A percentile compares a stretch with the other conserved stretches of the same genome.
These are phyloP conservation scores for Letharia lupina DNA, from an alignment of 495 filamentous ascomycete genomes.

Conservation along the genomic window DNA sequence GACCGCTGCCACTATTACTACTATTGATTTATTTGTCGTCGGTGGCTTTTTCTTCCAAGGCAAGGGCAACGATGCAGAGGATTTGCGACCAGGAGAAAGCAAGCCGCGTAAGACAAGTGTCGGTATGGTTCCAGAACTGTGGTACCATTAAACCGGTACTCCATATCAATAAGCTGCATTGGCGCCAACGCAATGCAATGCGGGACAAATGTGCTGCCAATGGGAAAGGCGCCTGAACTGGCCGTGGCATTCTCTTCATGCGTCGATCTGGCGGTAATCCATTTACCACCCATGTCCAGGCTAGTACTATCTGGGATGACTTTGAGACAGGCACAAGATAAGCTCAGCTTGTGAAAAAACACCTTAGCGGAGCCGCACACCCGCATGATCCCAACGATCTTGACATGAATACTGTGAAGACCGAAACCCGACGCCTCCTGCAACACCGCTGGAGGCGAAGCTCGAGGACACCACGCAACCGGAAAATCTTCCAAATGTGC, in stretches of 20 bases:
- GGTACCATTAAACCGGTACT: not conserved
- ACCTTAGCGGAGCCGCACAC: conserved; percentile 1
- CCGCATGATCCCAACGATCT: conserved; percentile 6
- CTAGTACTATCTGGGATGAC: not conserved
- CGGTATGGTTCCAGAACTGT: not conserved
- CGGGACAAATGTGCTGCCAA: conserved; percentile 7
- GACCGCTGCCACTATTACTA: not conserved
- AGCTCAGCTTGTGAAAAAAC: conserved; percentile 4
- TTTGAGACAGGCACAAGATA: not conserved
- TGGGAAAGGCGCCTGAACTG: not conserved
- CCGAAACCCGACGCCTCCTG: not conserved
- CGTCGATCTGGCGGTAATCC: conserved; percentile 6
- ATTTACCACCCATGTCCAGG: not conserved
- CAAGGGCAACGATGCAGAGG: not conserved
- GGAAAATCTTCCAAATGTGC: not conserved
- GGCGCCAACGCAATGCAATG: not conserved
- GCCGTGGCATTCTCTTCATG: conserved; percentile 16
- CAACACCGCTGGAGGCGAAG: not conserved
- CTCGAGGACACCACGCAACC: not conserved
- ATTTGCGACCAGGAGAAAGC: not conserved
- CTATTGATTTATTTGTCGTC: not conserved
- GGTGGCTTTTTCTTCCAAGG: not conserved
- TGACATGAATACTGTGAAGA: not conserved
- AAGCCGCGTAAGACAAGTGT: not conserved
- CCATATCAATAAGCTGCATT: conserved; percentile 16